Conservation (phyloP, 2,329 filamentous ascomycete genomes). For the Mariannaea elegans region DNA sequence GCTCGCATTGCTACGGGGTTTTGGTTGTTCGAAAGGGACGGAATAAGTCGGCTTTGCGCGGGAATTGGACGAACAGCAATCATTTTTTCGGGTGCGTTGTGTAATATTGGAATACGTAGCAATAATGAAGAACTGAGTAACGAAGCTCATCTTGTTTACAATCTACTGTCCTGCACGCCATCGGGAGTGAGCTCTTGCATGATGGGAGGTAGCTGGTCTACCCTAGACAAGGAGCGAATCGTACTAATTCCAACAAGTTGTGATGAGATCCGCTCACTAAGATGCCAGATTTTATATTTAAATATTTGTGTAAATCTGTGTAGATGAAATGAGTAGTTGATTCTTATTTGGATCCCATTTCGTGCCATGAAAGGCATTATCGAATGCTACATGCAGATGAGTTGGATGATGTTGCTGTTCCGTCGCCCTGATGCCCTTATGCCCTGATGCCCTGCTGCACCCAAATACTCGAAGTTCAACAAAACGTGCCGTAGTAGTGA, state of each 20-base stretch:
- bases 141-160: not conserved
- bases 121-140: constrained; percentile 30
- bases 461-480: not conserved
- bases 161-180: no score
- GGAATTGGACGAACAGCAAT: constrained; percentile 23
- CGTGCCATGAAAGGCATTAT: constrained; percentile 11
- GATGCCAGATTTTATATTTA: no score
- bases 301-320: no score
- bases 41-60: not conserved
- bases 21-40: constrained; percentile 21
- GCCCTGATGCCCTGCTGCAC: not conserved
- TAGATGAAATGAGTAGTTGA: not conserved
- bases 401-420: not conserved
- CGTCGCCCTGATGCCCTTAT: no score
- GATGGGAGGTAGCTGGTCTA: no score
- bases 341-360: constrained; percentile 3
- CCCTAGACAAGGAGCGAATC: not conserved
- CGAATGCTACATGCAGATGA: constrained; percentile 5
- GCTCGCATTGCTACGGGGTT: constrained; percentile 31
- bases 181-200: no score
- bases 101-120: constrained; percentile 34
- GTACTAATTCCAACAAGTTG: not conserved
- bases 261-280: no score
- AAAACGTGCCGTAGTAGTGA: constrained; percentile 1
- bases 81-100: constrained; percentile 22